Evolutionary conservation across 2,329 filamentous ascomycete genomes (phyloP).

Genomic region (Onygenales sp.): DNA sequence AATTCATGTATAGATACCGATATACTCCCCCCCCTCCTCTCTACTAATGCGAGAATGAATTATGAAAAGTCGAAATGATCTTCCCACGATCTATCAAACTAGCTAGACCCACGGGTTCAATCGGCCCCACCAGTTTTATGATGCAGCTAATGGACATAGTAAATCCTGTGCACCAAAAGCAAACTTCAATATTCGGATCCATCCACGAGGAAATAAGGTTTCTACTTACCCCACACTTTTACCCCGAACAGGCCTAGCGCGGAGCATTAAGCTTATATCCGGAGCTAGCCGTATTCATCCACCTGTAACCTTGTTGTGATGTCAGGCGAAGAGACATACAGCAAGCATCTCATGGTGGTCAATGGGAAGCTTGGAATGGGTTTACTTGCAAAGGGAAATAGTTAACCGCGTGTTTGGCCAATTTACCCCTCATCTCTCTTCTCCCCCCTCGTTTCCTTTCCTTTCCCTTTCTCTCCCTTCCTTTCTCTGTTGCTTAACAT

Average conservation of each 20-base stretch:
- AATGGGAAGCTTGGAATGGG: too few relatives aligned
- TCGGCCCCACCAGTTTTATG: too few relatives aligned
- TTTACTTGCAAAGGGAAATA: too few relatives aligned
- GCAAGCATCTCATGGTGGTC: background rate
- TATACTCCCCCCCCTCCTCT: too few relatives aligned
- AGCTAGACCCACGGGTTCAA: too few relatives aligned
- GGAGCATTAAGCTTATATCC: background rate
- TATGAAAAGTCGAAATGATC: too few relatives aligned
- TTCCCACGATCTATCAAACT: too few relatives aligned
- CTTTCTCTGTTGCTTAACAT: constrained; percentile 7
- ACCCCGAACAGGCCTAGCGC: background rate
- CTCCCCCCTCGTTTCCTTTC: background rate
- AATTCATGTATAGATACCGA: too few relatives aligned
- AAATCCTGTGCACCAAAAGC: background rate
- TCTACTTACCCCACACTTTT: background rate
- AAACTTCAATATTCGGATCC: too few relatives aligned
- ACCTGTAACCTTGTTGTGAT: background rate
- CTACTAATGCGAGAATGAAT: too few relatives aligned
- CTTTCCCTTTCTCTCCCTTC: too few relatives aligned
- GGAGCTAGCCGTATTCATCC: constrained; percentile 1
- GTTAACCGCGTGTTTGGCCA: background rate
- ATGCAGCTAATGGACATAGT: background rate
- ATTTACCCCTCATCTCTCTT: background rate
- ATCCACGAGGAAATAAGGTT: background rate
- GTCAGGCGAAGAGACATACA: background rate